Conservation (phyloP, 345 rosid genomes). For the Arabidopsis thaliana region TAIR10.1 NC_003071.7:13833001-13833500, state of each 20-base stretch:
- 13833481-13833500: not conserved
- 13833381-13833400: conserved; percentile 18
- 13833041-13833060: conserved; percentile 57
- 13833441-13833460: not conserved
- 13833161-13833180: conserved; percentile 55
- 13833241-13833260: conserved; percentile 17
- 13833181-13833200: conserved; percentile 70
- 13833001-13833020: conserved; percentile 62
- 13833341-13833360: conserved; percentile 48
- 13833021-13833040: conserved; percentile 42
- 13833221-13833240: not conserved
- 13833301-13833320: conserved; percentile 43
- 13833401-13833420: not conserved
- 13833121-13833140: conserved; percentile 78
- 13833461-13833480: not conserved
- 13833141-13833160: conserved; percentile 77
- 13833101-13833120: conserved; percentile 79
- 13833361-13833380: not conserved
- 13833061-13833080: conserved; percentile 87
- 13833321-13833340: conserved; percentile 54
- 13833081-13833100: conserved; percentile 90
- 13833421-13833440: not conserved
- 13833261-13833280: conserved; percentile 18
- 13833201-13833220: conserved; percentile 60
- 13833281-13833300: conserved; percentile 14